Percentiles rank a stretch among this genome's conserved stretches.
These are phyloP conservation scores for Chlorella sp. DNA, from an alignment of 139 green algal genomes.

Conservation along the genomic window DNA sequence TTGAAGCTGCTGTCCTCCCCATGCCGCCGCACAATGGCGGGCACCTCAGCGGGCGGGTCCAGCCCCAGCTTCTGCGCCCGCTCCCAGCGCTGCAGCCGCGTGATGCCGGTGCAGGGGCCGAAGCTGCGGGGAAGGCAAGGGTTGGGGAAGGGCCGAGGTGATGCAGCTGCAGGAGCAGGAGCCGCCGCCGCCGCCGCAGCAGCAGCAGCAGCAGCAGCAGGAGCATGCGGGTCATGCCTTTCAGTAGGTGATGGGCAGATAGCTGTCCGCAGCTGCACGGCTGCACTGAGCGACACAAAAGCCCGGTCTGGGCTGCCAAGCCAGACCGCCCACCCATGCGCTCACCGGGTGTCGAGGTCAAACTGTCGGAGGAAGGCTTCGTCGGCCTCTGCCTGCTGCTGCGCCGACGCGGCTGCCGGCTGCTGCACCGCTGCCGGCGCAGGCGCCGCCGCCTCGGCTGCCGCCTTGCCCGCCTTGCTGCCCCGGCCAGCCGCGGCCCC, in stretches of 20 bases:
- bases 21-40: slow-evolving; percentile 4
- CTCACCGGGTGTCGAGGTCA: slow-evolving; percentile 29
- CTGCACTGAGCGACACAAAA: no score
- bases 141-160: no score
- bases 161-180: no score
- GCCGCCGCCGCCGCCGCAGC: not conserved
- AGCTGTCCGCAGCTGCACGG: no score
- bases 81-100: slow-evolving; percentile 39
- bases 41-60: slow-evolving; percentile 33
- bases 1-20: slow-evolving; percentile 6
- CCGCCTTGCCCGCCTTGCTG: slow-evolving; percentile 1
- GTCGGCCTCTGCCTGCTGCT: slow-evolving; percentile 14
- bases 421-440: not conserved
- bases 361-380: slow-evolving; percentile 27
- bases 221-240: no score
- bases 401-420: not conserved
- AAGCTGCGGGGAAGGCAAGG: slow-evolving; percentile 18
- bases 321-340: no score
- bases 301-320: no score
- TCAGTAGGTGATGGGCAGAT: not conserved
- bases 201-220: not conserved
- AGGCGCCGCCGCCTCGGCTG: not conserved
- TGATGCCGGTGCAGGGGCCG: slow-evolving; percentile 41
- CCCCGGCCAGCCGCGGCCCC: not conserved
- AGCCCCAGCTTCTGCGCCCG: slow-evolving; percentile 44